Evolutionary conservation across 495 filamentous ascomycete species (phyloP).

Genomic region (Terfezia boudieri): DNA sequence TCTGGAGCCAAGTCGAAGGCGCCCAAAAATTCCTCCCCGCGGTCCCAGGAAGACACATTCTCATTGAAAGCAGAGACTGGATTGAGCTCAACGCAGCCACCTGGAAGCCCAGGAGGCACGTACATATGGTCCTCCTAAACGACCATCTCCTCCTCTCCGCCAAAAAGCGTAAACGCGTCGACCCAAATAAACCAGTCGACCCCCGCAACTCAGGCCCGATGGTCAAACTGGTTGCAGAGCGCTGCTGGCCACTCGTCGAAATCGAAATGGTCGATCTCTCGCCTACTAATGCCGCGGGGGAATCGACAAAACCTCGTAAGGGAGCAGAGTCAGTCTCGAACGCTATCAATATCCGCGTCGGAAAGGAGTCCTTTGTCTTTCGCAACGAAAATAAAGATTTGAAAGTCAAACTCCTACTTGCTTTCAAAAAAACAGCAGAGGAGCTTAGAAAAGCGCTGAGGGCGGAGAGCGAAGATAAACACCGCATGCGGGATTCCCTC

Average conservation of each 20-base stretch:
- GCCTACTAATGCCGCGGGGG: conserved; percentile 35
- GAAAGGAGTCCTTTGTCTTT: conserved; percentile 82
- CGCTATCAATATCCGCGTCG: conserved; percentile 76
- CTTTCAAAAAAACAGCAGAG: conserved; percentile 78
- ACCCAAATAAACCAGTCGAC: conserved; percentile 28
- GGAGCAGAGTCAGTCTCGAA: conserved; percentile 37
- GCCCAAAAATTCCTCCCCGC: conserved; percentile 93
- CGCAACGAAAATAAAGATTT: conserved; percentile 58
- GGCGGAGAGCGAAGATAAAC: conserved; percentile 59
- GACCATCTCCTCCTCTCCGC: conserved; percentile 82
- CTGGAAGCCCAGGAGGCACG: conserved; percentile 66
- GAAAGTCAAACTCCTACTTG: conserved; percentile 57
- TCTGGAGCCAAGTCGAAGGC: conserved; percentile 91
- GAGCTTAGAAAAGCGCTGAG: conserved; percentile 64
- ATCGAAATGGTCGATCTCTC: conserved; percentile 80
- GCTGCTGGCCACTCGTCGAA: conserved; percentile 85
- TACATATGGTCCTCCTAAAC: conserved; percentile 80
- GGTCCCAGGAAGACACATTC: conserved; percentile 69
- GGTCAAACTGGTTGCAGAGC: conserved; percentile 69
- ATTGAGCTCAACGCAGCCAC: conserved; percentile 92
- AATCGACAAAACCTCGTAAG: conserved; percentile 33
- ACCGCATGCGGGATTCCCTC: conserved; percentile 55
- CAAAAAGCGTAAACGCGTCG: conserved; percentile 69
- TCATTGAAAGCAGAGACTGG: conserved; percentile 76
- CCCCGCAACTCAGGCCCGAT: conserved; percentile 31